Evolutionary conservation across 352 stramenopile species (phyloP).

Genomic region (Phytophthora cactorum): DNA sequence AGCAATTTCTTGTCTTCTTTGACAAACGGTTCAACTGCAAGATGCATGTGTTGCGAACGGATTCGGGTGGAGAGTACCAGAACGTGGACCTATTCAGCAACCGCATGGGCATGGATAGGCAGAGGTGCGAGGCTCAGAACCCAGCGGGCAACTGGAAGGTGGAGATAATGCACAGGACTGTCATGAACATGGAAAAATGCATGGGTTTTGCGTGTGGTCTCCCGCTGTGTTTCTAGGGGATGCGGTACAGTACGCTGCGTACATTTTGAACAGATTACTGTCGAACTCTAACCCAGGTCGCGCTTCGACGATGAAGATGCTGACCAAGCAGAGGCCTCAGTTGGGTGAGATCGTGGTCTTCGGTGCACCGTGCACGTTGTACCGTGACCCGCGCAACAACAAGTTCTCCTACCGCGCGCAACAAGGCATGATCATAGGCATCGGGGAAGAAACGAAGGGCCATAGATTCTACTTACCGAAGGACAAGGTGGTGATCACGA

Average conservation of each 20-base stretch:
- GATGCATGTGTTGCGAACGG: no score
- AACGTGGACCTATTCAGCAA: no score
- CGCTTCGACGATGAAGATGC: conserved; percentile 14
- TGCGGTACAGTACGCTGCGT: conserved; percentile 31
- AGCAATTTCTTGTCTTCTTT: no score
- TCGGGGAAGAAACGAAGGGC: conserved; percentile 18
- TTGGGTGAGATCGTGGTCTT: conserved; percentile 20
- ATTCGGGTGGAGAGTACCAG: no score
- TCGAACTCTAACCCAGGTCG: conserved; percentile 21
- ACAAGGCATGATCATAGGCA: conserved; percentile 14
- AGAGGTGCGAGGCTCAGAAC: neutral
- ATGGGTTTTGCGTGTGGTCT: conserved; percentile 3
- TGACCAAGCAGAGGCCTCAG: conserved; percentile 5
- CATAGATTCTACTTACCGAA: conserved; percentile 14
- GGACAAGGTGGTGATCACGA: neutral
- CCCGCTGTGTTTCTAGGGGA: neutral
- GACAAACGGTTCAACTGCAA: no score
- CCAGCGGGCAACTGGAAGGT: neutral
- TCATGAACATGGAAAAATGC: neutral
- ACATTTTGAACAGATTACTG: conserved; percentile 33
- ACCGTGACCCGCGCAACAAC: no score
- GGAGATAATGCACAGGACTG: neutral
- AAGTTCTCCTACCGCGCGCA: neutral
- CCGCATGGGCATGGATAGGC: neutral
- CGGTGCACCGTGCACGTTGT: conserved; percentile 5